Base-by-base conservation (phyloP, 805 yeast species). In the Saccharomycodes ludwigii region DNA sequence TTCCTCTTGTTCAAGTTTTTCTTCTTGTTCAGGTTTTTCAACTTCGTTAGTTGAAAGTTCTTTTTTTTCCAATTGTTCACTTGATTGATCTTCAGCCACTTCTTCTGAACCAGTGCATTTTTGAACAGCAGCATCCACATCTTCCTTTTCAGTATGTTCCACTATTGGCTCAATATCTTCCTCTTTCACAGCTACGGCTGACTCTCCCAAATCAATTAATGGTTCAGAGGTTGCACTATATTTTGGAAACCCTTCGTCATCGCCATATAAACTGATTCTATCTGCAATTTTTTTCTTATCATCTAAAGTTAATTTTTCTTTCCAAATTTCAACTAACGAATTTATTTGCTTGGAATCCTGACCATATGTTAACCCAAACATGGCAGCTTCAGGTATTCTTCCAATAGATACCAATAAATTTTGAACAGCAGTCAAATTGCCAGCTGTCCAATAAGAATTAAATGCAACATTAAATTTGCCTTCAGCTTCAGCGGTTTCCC, bases 391-490 rank as follows among this genome's bases (percentile, higher is more conserved):
- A 2, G 94, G 65, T 37, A 63, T 65, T 51, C 94, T 71, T 23
- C 71, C 81, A 32, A 83, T 68, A 47, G 68, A 63, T 29, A 69
- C 63, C 44, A 91, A 66, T 41, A 91, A 61, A 15, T 71, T 69
- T 33, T 76, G 65, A 42, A 86, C 79, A 25, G 66, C 63, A 12
- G 61, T 58, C 23, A 73, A 63, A 49, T 84, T 80, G 24, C 94
- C 88, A 20, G 77, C 70, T 33, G 75, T 63, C 97, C 97, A 91
- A 54, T 75, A 74, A 9, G 95, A 79, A 50, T 82, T 84, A 64
- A 85, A 91, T 17, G 97, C 94, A 36, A 86, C 63, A 54, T 91
- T 91, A 57, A 74, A 82, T 52, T 78, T 78, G 30, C 96, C 96
- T 27, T 62, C 66, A n/a, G 53, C 59, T 43, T 68, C 73, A 30